Evolutionary conservation across 106 monocot genomes (phyloP).

Genomic region (Allium sativum): DNA sequence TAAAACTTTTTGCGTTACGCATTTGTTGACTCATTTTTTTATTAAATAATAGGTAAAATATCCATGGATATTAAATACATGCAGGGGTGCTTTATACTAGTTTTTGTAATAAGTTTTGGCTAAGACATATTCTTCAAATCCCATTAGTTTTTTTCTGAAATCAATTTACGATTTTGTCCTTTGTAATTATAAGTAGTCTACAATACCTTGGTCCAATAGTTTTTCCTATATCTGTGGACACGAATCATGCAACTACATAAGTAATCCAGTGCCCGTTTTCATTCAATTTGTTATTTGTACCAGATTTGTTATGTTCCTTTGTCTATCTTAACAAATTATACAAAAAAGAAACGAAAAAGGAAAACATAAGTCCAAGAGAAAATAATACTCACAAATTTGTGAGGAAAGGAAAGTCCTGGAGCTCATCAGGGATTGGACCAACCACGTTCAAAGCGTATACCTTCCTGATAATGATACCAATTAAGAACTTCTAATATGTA

Average conservation of each 20-base stretch:
- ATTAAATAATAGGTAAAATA: too few species aligned
- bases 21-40: too few species aligned
- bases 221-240: too few species aligned
- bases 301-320: not conserved
- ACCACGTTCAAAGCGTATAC: conserved; percentile 40
- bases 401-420: conserved; percentile 47
- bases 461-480: conserved; percentile 24
- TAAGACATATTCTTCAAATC: too few species aligned
- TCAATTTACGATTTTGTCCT: too few species aligned
- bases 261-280: not conserved
- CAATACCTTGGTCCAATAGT: too few species aligned
- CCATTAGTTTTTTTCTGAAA: too few species aligned
- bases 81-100: too few species aligned
- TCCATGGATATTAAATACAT: too few species aligned
- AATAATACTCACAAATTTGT: conserved; percentile 22
- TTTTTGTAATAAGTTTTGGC: too few species aligned
- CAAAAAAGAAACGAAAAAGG: not conserved
- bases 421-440: conserved; percentile 53
- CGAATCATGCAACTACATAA: not conserved
- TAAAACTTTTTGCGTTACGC: too few species aligned
- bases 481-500: not conserved
- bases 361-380: not conserved
- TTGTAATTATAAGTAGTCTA: too few species aligned
- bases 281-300: not conserved
- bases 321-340: not conserved